Base-by-base conservation (phyloP, 257 asterid genomes). In the Fraxinus anomala region DNA sequence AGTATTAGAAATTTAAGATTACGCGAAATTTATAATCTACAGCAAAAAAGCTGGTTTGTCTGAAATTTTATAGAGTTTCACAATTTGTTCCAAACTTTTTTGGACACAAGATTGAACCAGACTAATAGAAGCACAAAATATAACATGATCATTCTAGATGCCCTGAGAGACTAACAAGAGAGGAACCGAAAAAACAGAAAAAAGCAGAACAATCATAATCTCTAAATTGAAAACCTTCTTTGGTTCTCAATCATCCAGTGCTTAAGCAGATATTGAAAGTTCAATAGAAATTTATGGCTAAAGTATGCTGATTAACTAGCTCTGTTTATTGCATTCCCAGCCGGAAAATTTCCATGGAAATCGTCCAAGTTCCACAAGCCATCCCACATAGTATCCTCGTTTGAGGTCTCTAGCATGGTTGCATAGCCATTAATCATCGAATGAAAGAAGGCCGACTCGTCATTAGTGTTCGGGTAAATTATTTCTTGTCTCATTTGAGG, bases 331-430 rank as follows among this genome's bases (percentile, higher is more conserved):
- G 78, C 70, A 49, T 73, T 73, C 6, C 79, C 17, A 77, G 73
- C 76, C 72, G 47, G 79, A 6, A 76, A 56, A 73, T 76, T 89
- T 6, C 92, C 88, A 68, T 82, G 83, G 44, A 82, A 61, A 76
- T 88, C 93, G 82, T 90, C 96, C 83, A 91, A 40, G 83, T 88
- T 91, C 97, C 97, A 93, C 63, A 91, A 72, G 12, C 92, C 84
- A 76, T 87, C 92, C 94, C 96, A 93, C 56, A 81, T 77, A 7
- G 68, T 66, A 76, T 82, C 97, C 77, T 91, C 92, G 59, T 76
- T 84, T 4, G 82, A 78, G 39, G 81, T 70, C 76, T 85, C 87
- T 2, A 90, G 84, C 70, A 72, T 77, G 6, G 84, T 21, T 65
- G 82, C 71, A 14, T 79, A 85, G 51, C 83, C 81, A 70, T 85